Evolutionary conservation across 495 filamentous ascomycete species (phyloP), one percentile per base, ranked within the genome.

Genomic region (Astrocystis sublimbata): DNA sequence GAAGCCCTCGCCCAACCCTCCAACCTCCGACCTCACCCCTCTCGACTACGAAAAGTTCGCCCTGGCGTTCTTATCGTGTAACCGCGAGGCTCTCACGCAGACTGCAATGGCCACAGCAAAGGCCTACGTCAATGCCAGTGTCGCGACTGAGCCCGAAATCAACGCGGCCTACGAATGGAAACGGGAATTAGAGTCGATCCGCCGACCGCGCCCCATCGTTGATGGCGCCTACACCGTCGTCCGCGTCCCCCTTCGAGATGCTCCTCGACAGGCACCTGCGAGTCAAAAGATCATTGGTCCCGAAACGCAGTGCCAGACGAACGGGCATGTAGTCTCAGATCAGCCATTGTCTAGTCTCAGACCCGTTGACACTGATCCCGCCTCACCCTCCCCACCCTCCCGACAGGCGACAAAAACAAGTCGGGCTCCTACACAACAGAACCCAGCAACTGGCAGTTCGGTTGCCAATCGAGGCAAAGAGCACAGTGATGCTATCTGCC

Each of bases 141-240:
- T n/a, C 1, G 28, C 10, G 6, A 2, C 35, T 42, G 36, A 24
- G 21, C 36, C 15, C 23, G 38, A 6, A 24, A 28, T 6, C 21
- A 28, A n/a, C n/a, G n/a, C n/a, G n/a, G n/a, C n/a, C n/a, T n/a
- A n/a, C n/a, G n/a, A n/a, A 17, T 60, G 58, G 58, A 10, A 50
- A 33, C 26, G 35, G 28, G 58, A 60, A 36, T 13, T 60, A 19
- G 58, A 60, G 28, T 52, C 45, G 8, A 60, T 60, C 6, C 45
- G 45, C 4, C 58, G 58, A 33, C 45, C 21, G 28, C 23, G 12
- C 31, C 58, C 58, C 12, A 6, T 60, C 12, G 35, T 40, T 23
- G 12, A 17, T 2, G 58, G 42, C 6, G 41, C 8, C 12, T 56
- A 56, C n/a, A 56, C 12, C 3, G 42, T 19, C 2, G 52, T 56